Evolutionary conservation across 176 grass and related monocot genomes (phyloP).

Genomic region (Paspalum notatum): DNA sequence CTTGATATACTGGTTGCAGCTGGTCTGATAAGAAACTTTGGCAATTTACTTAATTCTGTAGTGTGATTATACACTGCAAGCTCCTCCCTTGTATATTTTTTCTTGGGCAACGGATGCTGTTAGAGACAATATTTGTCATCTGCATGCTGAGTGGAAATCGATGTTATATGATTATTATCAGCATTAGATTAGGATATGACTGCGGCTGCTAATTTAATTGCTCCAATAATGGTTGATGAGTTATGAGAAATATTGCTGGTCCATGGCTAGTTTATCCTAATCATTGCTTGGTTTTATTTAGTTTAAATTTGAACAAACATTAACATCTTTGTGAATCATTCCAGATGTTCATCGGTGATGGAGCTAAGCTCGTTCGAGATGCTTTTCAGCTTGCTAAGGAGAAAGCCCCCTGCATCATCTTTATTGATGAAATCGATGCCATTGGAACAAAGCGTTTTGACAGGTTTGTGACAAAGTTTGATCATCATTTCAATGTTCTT

Average conservation of each 20-base stretch:
- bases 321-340: conserved; percentile 6
- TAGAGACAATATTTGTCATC: not conserved
- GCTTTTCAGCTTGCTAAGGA: conserved; percentile 32
- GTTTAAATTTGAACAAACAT: not conserved
- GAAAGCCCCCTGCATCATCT: conserved; percentile 28
- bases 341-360: conserved; percentile 30
- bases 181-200: not conserved
- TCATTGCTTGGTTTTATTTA: not conserved
- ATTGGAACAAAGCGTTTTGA: conserved; percentile 34
- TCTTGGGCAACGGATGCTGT: not conserved
- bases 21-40: not conserved
- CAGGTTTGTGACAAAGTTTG: conserved; percentile 15
- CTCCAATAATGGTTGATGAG: not conserved
- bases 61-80: not conserved
- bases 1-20: not conserved
- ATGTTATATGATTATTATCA: not conserved
- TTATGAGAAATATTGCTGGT: not conserved
- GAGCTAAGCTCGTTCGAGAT: conserved; percentile 16
- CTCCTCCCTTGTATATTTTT: too few relatives aligned
- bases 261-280: not conserved
- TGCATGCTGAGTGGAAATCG: not conserved
- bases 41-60: not conserved
- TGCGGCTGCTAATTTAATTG: not conserved
- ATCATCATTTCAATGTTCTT: not conserved
- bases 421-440: conserved; percentile 34